A percentile compares a stretch with the other conserved stretches of the same genome.
Conservation (phyloP, 106 monocot genomes). For the Alisma plantagoaquatica region DNA sequence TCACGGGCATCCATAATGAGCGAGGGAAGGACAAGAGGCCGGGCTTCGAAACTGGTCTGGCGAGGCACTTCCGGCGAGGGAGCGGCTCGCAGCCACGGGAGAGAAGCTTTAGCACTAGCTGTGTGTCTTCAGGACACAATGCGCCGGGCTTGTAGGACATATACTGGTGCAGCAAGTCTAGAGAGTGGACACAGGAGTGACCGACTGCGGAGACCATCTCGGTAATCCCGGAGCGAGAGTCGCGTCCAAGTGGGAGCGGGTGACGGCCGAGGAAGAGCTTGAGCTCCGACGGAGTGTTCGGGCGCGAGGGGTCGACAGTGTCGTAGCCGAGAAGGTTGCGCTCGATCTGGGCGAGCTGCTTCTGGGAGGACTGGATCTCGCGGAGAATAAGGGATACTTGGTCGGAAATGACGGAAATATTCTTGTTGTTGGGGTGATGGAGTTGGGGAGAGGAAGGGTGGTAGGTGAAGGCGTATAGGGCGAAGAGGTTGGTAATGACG, state of each 20-base stretch:
- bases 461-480: constrained; percentile 45
- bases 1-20: constrained; percentile 25
- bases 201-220: constrained; percentile 59
- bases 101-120: constrained; percentile 36
- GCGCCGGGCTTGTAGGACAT: constrained; percentile 45
- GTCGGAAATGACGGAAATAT: constrained; percentile 34
- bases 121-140: constrained; percentile 34
- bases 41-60: constrained; percentile 11
- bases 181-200: constrained; percentile 39
- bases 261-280: constrained; percentile 56
- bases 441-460: not conserved
- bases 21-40: constrained; percentile 9
- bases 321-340: constrained; percentile 60
- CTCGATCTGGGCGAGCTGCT: constrained; percentile 58
- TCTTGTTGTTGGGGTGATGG: constrained; percentile 9
- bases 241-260: constrained; percentile 65
- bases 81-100: constrained; percentile 73
- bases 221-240: constrained; percentile 63
- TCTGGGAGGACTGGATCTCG: constrained; percentile 66
- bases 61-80: constrained; percentile 53
- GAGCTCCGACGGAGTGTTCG: constrained; percentile 46
- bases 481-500: constrained; percentile 85
- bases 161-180: constrained; percentile 34
- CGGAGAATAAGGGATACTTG: constrained; percentile 60
- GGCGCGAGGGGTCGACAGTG: constrained; percentile 36